Evolutionary conservation across 495 filamentous ascomycete genomes (phyloP), one percentile per base, ranked within the genome.

Genomic region (Tuber indicum): DNA sequence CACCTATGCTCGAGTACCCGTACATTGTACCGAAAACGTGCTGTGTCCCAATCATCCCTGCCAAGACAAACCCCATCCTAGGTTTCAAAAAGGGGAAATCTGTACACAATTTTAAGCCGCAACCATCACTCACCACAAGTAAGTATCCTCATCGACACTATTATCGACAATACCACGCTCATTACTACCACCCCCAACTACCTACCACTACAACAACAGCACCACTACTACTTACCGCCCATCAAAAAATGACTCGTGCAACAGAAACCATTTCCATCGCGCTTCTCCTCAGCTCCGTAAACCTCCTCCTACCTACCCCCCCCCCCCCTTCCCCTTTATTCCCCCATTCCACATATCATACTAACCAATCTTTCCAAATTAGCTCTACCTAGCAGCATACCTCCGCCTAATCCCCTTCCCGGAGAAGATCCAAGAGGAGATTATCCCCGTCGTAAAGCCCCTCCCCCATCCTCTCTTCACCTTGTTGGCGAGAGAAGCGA

Each of bases 331-430:
- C 12, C 72, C 36, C 39, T 42, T 6, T 47, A 26, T 39, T 70
- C 19, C 32, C 45, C 19, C 39, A 19, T 58, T 17, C 39, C 39
- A 41, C 39, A 41, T 41, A 70, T 69, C 41, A 47, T 72, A 49
- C 43, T 43, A 39, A 44, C 26, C 14, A 32, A 36, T 58, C 47
- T n/a, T 69, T 21, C 62, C 19, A 69, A 70, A 70, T 74, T 74
- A 97, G 94, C 86, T 97, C 77, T 99, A 99, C 87, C 90, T 98
- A 70, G 89, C 91, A 71, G 89, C 93, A 75, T 96, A 92, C 86
- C 88, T 97, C 72, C 91, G 93, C 75, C 88, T 98, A 46, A 88
- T 97, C 74, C 95, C 96, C 42, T 87, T 98, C 26, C 94, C 94
- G 70, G 85, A 88, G 75, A 89, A 91, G 52, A 86, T 93, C 49